Base-by-base conservation (phyloP, 2,329 filamentous ascomycete genomes). In the Penicillium brevicompactum region DNA sequence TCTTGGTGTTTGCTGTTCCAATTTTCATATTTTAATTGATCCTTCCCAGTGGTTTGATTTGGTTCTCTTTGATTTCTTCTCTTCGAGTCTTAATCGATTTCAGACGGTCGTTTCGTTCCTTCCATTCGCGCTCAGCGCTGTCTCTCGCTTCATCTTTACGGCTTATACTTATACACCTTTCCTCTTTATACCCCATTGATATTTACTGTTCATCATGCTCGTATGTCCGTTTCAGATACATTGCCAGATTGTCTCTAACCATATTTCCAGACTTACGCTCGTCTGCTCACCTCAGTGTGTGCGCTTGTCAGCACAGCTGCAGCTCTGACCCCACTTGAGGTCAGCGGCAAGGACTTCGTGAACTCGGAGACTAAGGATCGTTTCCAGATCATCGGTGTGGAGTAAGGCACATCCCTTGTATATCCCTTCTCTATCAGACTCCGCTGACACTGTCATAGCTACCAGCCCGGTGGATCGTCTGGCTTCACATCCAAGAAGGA, bases 301-400 rank as follows among this genome's bases (percentile, higher is more conserved):
- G 74, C 72, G 51, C 70, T 79, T 52, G 70, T 78, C 40, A 71
- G 76, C 62, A 71, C 80, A 61, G 78, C 76, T 38, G 67, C 74
- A 18, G 83, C 84, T 27, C 80, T 86, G 43, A 80, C 81, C 51
- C 79, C 84, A 6, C 75, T 87, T 53, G 78, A 80, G 54, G 80
- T 87, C 49, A 69, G 80, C 52, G 83, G 84, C 56, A 81, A 83
- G 70, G 81, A 87, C 68, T 87, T 87, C 70, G 78, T 87, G 63
- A 82, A 86, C 69, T 78, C 78, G 34, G 75, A 80, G 51, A 84
- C 82, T 16, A 79, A 79, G 53, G 79, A 84, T 61, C 81, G 85
- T 46, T 82, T 87, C 70, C 80, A 85, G 74, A 81, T 87, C 56
- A 75, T 87, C 56, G 84, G 84, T 69, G 82, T 87, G 55, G 85